Base-by-base conservation (phyloP, 1,284 basidiomycete genomes). In the Rhodotorula sp. region DNA sequence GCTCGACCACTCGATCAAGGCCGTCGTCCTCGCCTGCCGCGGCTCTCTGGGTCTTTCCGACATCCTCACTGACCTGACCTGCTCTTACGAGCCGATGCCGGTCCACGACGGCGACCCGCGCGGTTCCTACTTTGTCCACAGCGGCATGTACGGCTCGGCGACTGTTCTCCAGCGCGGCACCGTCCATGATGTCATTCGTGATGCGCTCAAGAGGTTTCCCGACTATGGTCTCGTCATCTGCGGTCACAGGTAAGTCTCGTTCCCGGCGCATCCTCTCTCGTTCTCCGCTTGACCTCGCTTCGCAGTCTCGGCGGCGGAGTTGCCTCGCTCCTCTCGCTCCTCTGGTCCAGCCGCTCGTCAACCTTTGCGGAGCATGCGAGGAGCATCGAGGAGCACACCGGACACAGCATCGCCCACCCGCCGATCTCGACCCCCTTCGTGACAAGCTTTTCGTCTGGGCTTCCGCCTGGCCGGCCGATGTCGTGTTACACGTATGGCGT, bases 51-150 rank as follows among this genome's bases (percentile, higher is more conserved):
- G 81, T 1, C 77, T 85, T 1, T 82, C 81, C 18, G 84, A 85
- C 72, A 80, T 84, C 22, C 79, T 85, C n/a, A 81, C 83, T 52
- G 84, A 85, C 70, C 78, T 85, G 6, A 84, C 82, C 0, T 84
- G 83, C 77, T 79, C 80, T 46, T 84, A 83, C 72, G 79, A 80
- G 69, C 73, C 78, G 5, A 81, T 84, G 56, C 62, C 70, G 2
- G 77, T 84, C 11, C 80, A 80, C 4, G 79, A 80, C 31, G 83
- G 78, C 6, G 77, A 81, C 54, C 78, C 80, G 0, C 66, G 78
- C 18, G 81, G 69, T 5, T 71, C 75, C 2, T 84, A 84, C 75
- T 79, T 80, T 54, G 83, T 82, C 28, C 84, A 85, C 68, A 76
- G 79, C n/a, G 84, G 84, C 31, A 85, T 85, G 83, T 79, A 81